A percentile compares a stretch with the other conserved stretches of the same genome.
phyloP scores from a whole-genome alignment of 2,329 filamentous ascomycete genomes.

The Aspergillus eucalypticola region DNA sequence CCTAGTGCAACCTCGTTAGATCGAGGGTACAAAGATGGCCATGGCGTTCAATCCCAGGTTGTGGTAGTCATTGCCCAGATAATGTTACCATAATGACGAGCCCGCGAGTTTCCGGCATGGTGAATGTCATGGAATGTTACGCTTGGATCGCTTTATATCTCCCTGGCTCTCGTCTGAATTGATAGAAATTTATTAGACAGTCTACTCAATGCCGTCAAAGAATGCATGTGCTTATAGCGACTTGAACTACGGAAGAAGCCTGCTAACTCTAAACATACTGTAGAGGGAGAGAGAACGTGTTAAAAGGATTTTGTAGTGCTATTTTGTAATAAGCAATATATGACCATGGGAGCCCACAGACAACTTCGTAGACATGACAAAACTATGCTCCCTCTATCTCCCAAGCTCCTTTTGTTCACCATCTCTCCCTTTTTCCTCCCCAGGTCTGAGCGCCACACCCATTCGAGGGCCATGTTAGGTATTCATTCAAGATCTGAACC shows the following conservation, averaged over 20 bases:
- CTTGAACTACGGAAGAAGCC: background rate
- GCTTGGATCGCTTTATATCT: too few species aligned
- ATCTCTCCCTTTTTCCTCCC: background rate
- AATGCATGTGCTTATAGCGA: background rate
- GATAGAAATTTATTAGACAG: too few species aligned
- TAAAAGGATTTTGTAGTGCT: background rate
- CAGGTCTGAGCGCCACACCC: background rate
- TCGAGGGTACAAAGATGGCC: background rate
- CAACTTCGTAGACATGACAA: background rate
- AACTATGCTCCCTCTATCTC: background rate
- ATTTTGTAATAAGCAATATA: background rate
- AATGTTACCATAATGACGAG: background rate
- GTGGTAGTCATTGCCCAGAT: background rate
- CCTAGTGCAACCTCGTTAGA: slow-evolving; percentile 1
- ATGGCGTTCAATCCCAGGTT: background rate
- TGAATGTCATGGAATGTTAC: too few species aligned
- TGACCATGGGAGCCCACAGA: background rate
- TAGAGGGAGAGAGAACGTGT: background rate
- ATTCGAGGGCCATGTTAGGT: background rate
- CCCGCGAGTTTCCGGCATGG: too few species aligned
- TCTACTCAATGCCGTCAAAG: too few species aligned
- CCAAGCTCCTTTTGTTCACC: background rate
- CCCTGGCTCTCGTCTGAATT: too few species aligned
- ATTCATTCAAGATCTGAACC: background rate
- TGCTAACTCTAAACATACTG: background rate